Evolutionary conservation across 768 basidiomycete species (phyloP), one percentile per base, ranked within the genome.

Genomic region (Kondoa malvinella): DNA sequence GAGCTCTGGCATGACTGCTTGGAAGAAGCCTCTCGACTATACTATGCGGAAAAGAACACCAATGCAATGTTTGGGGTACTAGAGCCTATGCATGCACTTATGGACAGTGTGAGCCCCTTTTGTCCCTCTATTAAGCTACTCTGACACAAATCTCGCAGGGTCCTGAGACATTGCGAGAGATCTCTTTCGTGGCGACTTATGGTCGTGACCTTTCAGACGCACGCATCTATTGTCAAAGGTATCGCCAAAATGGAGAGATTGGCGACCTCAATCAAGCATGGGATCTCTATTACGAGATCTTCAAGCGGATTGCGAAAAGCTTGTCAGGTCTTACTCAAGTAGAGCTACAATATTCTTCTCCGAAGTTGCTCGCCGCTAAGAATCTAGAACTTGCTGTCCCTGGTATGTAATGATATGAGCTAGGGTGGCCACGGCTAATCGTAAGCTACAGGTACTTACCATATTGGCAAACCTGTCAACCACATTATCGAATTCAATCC

Each of bases 221-320:
- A 15, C 84, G 91, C 56, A 91, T 92, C 74, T 89, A 90, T 34
- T 90, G 89, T 72, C 83, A 86, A 63, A 83, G 89, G 63, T 99
- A 87, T 80, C 86, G 87, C 56, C 82, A 83, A 26, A 88, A 88
- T 74, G 88, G 88, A 29, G 92, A 99, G 75, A 82, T 84, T 67
- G 85, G 84, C 63, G 91, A 96, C 75, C 79, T 99, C 60, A 95
- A 97, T 76, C 89, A 88, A 75, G 95, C 95, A 33, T 99, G 95
- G 95, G 95, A 97, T 74, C 92, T 96, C 30, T 99, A 99, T 77
- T 99, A 96, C 74, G 85, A 92, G 89, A 88, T 96, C 33, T 97
- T 97, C 82, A 89, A 89, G 78, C 90, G 89, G 76, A 86, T 99
- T 67, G 89, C 95, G 76, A 96, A 92, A 78, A 90, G 91, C 72